Evolutionary conservation across 148 eudicot species (phyloP).

Genomic region (Agrostemma githago): DNA sequence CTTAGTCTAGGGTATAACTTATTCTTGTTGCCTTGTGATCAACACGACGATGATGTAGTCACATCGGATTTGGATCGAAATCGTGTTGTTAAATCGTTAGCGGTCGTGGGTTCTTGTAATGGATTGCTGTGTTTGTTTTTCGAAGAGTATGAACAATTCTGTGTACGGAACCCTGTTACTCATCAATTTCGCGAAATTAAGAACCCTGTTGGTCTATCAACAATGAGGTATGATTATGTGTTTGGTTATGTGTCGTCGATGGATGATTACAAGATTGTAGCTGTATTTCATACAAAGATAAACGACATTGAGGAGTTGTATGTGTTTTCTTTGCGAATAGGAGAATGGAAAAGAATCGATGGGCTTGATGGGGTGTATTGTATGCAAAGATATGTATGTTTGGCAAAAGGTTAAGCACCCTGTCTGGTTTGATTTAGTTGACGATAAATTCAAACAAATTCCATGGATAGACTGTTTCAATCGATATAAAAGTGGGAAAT

Average conservation of each 20-base stretch:
- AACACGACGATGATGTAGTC: not conserved
- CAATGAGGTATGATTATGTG: not conserved
- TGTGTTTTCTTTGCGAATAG: conserved; percentile 10
- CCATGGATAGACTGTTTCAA: conserved; percentile 18
- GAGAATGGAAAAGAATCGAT: conserved; percentile 14
- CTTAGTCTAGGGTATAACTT: not conserved
- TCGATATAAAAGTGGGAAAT: not conserved
- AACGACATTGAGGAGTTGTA: not conserved
- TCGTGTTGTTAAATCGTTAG: not conserved
- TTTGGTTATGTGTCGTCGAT: conserved; percentile 19
- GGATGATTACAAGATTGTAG: conserved; percentile 25
- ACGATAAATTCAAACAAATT: conserved; percentile 9
- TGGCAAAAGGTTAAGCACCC: not conserved
- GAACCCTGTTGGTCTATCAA: not conserved
- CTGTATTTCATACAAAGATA: not conserved
- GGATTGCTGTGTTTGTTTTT: not conserved
- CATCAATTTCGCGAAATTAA: not conserved
- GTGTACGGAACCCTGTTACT: conserved; percentile 2
- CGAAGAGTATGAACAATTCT: not conserved
- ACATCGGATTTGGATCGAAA: not conserved
- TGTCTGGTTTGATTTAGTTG: conserved; percentile 22
- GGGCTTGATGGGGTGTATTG: conserved; percentile 6
- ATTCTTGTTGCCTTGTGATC: not conserved
- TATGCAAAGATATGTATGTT: conserved; percentile 9
- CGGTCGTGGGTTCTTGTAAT: not conserved